Conservation (phyloP, 1,284 basidiomycete species). For the Cutaneotrichosporon arboriforme region DNA sequence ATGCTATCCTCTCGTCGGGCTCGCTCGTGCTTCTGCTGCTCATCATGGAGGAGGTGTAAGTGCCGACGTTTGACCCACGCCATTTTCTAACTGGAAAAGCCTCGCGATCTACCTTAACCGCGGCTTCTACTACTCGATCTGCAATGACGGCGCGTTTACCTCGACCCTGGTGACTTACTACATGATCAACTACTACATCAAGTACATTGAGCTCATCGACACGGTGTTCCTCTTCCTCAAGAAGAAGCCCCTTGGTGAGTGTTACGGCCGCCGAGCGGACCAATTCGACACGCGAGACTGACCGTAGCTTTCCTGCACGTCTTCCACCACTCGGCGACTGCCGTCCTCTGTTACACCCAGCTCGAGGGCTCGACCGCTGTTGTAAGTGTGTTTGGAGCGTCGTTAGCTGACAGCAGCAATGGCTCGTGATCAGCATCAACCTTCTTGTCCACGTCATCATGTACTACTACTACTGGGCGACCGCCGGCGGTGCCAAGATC, state of each 20-base stretch:
- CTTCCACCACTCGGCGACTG: slow-evolving; percentile 98
- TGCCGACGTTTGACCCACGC: neutral
- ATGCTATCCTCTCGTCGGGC: slow-evolving; percentile 76
- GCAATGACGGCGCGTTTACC: slow-evolving; percentile 74
- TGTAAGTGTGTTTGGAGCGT: slow-evolving; percentile 47
- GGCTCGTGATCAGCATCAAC: slow-evolving; percentile 93
- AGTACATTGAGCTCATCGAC: slow-evolving; percentile 88
- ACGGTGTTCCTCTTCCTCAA: slow-evolving; percentile 96
- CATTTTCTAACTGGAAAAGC: slow-evolving; percentile 22
- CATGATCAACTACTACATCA: slow-evolving; percentile 98
- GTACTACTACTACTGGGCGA: slow-evolving; percentile 99
- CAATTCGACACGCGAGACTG: neutral
- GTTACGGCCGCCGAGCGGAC: neutral
- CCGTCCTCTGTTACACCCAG: slow-evolving; percentile 88
- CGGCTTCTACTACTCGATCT: slow-evolving; percentile 72
- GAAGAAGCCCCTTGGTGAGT: slow-evolving; percentile 89
- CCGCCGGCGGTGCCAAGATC: slow-evolving; percentile 87
- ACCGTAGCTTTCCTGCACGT: slow-evolving; percentile 85
- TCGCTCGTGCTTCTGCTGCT: slow-evolving; percentile 74
- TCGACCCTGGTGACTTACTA: slow-evolving; percentile 87
- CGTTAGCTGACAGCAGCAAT: slow-evolving; percentile 56
- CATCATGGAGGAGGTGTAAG: slow-evolving; percentile 79
- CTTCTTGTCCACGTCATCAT: slow-evolving; percentile 94
- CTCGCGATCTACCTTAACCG: slow-evolving; percentile 66
- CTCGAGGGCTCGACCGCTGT: slow-evolving; percentile 87